Base-by-base conservation (phyloP, 2,329 filamentous ascomycete species). In the Fusarium praegraminearum region DNA sequence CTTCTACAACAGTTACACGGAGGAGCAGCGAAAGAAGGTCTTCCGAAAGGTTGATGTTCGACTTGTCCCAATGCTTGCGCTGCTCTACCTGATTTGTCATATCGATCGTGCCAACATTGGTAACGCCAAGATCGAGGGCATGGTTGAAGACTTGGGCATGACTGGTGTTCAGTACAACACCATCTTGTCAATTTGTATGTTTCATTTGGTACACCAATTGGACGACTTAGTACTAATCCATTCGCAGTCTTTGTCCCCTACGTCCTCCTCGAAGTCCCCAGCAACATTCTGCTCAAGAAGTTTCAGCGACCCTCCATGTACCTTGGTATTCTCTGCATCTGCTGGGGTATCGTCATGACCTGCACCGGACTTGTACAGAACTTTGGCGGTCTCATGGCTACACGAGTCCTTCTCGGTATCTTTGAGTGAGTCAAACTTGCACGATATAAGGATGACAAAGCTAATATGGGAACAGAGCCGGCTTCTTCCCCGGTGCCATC, bases 401-500 rank as follows among this genome's bases (percentile, higher is more conserved):
- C 87, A 3, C 83, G 87, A 22, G 86, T 85, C 81, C 91, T 92
- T 69, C 81, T 93, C 0, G 91, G 91, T 10, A 78, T 93, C 16
- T 86, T 86, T 12, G 92, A 94, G 78, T 75, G 13, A 61, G 73
- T 70, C 15, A 26, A 10, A 9, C 8, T 7, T 4, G 8, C 3
- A 7, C n/a, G n/a, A n/a, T n/a, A n/a, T n/a, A n/a, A n/a, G n/a
- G n/a, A n/a, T n/a, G n/a, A n/a, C n/a, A n/a, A n/a, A n/a, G 79
- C 8, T 35, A 47, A 52, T 4, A 9, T 2, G 1, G 28, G 2
- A 40, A 41, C 15, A 73, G 72, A 35, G 87, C 91, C 4, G 91
- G 91, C 3, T 83, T 93, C 0, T 92, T 91, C 72, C 90, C 90
- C 0, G 90, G 89, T 4, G 86, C 93, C 4, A 90, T 90, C 62